Base-by-base conservation (phyloP, 2,329 filamentous ascomycete species). In the Metarhizium humberi region DNA sequence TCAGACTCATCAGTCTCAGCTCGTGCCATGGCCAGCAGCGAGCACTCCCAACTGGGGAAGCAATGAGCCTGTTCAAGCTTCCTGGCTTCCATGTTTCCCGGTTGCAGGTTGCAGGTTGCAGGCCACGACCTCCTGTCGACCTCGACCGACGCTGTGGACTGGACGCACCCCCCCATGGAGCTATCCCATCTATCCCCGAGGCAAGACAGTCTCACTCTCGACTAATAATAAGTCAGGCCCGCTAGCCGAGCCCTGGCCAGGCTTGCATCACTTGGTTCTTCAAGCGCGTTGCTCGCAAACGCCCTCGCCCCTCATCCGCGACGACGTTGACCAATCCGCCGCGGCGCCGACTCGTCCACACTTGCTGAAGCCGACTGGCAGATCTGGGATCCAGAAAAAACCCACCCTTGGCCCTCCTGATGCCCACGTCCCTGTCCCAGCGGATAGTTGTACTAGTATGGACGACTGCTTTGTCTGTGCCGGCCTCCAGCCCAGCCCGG, bases 331-430 rank as follows among this genome's bases (percentile, higher is more conserved):
- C 43, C 43, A 46, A 46, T 46, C n/a, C 43, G 43, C 18, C 32
- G 10, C 32, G 10, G 25, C 25, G 25, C 25, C 25, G 25, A 25
- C 25, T 25, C 3, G n/a, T 45, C n/a, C 14, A 45, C 42, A 46
- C 43, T 14, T 46, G 16, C 18, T 46, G 52, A 45, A 48, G 52
- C 43, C 52, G 38, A 53, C 52, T 47, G n/a, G 43, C 52, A 38
- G 43, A 53, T 48, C 43, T 47, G 52, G 43, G 42, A 25, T 40
- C 52, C 52, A 48, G 52, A n/a, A 38, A 38, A 53, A 53, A 29
- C 29, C 52, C 16, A 20, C 42, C 16, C 43, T 30, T 34, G n/a
- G 43, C 43, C 42, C 42, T 45, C 13, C 13, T 45, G 13, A 18
- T 7, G n/a, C 43, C 43, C 43, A 34, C 32, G 32, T 34, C 32